These are phyloP conservation scores for Cystobasidium tubakii DNA, from an alignment of 768 basidiomycete genomes.

Conservation along the genomic window DNA sequence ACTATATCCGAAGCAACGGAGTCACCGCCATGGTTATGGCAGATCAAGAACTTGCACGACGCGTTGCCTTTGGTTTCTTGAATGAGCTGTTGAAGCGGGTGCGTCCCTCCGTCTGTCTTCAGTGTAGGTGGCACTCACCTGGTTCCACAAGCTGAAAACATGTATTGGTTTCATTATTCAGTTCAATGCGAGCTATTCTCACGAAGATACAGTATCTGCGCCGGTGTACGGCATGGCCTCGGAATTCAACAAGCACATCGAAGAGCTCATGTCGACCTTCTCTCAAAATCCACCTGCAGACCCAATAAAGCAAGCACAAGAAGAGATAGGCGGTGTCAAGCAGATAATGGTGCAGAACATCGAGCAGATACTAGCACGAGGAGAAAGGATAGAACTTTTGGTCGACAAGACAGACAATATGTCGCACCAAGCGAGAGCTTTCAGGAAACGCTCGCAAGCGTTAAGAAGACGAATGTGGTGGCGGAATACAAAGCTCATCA, in stretches of 20 bases:
- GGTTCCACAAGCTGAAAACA: not conserved
- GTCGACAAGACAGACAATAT: slow-evolving; percentile 87
- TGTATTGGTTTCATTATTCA: slow-evolving; percentile 26
- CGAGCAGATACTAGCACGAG: slow-evolving; percentile 86
- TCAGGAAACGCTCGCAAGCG: slow-evolving; percentile 50
- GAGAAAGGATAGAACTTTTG: slow-evolving; percentile 89
- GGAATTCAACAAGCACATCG: slow-evolving; percentile 49
- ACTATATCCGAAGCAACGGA: slow-evolving; percentile 51
- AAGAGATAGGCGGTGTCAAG: slow-evolving; percentile 64
- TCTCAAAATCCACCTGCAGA: slow-evolving; percentile 78
- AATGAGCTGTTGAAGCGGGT: slow-evolving; percentile 66
- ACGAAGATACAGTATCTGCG: slow-evolving; percentile 49
- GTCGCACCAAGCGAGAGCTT: slow-evolving; percentile 88
- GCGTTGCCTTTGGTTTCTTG: slow-evolving; percentile 91
- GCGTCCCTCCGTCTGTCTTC: not conserved
- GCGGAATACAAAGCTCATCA: slow-evolving; percentile 51
- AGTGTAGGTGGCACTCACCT: not conserved
- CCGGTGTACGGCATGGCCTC: slow-evolving; percentile 49
- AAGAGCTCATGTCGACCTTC: slow-evolving; percentile 58
- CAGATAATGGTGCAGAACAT: slow-evolving; percentile 73
- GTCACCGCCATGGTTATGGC: slow-evolving; percentile 89
- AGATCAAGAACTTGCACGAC: slow-evolving; percentile 80
- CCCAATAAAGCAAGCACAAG: slow-evolving; percentile 81
- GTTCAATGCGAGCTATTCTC: slow-evolving; percentile 49
- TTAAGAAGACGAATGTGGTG: slow-evolving; percentile 52